Evolutionary conservation across 495 filamentous ascomycete species (phyloP), one percentile per base, ranked within the genome.

Genomic region (Lichina pygmaea): DNA sequence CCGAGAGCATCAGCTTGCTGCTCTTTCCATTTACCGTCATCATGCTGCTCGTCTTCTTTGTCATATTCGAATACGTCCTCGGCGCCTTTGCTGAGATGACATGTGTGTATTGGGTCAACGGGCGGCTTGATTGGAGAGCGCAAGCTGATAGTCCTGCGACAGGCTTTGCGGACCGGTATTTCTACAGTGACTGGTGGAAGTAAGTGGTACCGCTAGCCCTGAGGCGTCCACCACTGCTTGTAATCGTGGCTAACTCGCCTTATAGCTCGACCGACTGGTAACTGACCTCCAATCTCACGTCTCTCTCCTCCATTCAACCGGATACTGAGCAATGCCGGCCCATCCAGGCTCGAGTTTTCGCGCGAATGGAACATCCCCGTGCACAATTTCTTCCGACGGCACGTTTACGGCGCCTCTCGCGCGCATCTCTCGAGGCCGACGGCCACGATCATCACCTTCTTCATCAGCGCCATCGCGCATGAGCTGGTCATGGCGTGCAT

Each of bases 321-420:
- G 15, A 40, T 40, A n/a, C 42, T 31, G 24, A 67, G 85, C 24
- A 24, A 4, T 24, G 2, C 24, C n/a, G n/a, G n/a, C n/a, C 24
- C 24, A 24, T 24, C 24, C 24, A 24, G 24, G 86, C 76, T 97
- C 48, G 89, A 97, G 59, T 97, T 97, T 60, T 86, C 78, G 15
- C 70, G 89, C 46, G 85, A 95, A 63, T 97, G 89, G 89, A 97
- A 97, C 57, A 75, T 92, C 40, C 89, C 89, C 42, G 89, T 97
- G n/a, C 91, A 97, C 64, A 78, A 86, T 56, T 97, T 94, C 65
- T 75, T 97, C 51, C 74, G 89, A 8, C 73, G 89, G 10, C 89
- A 97, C 58, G 89, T 97, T 51, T 97, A 95, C 61, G 75, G 69
- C 44, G 82, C 81, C 3, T 76, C 77, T 33, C 66, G 78, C 33